Evolutionary conservation across 1,139 yeast genomes (phyloP).

Genomic region (Yamadazyma blattariae): DNA sequence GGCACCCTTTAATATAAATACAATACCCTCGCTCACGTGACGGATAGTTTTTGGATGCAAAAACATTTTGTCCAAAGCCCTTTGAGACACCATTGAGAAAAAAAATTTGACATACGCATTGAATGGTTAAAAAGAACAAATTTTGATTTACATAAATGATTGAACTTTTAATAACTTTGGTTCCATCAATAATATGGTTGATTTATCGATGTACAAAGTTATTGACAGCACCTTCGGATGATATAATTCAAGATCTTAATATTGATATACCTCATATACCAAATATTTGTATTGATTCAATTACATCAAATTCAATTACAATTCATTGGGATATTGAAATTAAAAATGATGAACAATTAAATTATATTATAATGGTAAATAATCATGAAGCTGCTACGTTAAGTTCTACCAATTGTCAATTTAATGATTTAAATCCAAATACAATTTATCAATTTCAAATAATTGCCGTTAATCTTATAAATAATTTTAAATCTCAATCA

Average conservation of each 20-base stretch:
- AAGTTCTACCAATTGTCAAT: conserved; percentile 35
- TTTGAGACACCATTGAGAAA: too few species aligned
- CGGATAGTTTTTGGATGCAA: too few species aligned
- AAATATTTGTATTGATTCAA: conserved; percentile 37
- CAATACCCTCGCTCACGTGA: too few species aligned
- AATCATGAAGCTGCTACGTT: conserved; percentile 38
- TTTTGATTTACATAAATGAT: too few species aligned
- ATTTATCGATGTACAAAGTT: conserved; percentile 37
- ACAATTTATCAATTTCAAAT: conserved; percentile 37
- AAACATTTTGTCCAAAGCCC: too few species aligned
- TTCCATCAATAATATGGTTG: conserved; percentile 44
- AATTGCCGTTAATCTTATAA: conserved; percentile 36
- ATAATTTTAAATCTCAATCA: conserved; percentile 37
- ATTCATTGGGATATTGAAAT: conserved; percentile 45
- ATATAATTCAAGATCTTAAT: conserved; percentile 31
- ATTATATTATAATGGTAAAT: conserved; percentile 36
- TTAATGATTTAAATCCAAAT: conserved; percentile 28
- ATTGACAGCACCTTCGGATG: conserved; percentile 36
- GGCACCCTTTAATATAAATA: too few species aligned
- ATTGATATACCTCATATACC: conserved; percentile 45
- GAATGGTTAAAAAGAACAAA: too few species aligned
- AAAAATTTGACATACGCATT: too few species aligned
- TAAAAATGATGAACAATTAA: conserved; percentile 30
- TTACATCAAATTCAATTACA: conserved; percentile 27
- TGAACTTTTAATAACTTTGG: conserved; percentile 39